Evolutionary conservation across 805 yeast species (phyloP), one percentile per base, ranked within the genome.

Genomic region (Isabelozyma rhagii): DNA sequence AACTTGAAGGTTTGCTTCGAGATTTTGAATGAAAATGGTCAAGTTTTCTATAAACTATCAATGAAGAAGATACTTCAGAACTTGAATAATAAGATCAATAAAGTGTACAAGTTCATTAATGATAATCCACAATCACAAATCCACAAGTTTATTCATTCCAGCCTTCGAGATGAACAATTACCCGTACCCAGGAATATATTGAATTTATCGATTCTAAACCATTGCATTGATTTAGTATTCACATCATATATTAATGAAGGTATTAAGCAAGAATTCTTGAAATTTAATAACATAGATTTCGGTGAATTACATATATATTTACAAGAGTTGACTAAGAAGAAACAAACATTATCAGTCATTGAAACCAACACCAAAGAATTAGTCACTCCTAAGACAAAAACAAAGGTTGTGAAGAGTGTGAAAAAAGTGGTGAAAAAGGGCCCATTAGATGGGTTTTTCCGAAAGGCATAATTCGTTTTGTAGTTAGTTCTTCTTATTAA

Each of bases 381-480:
- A 29, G 60, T 50, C 9, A 49, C 45, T 11, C 25, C 62, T 15
- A 62, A 62, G 36, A 56, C 67, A 27, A 47, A 52, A 42, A 55
- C 64, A 47, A 62, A 57, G 49, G 56, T 57, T 0, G 67, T 56
- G 47, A 75, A 68, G 58, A 67, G 64, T 43, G 64, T 56, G 9
- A 66, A 63, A 28, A 75, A 72, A 51, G 82, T 81, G 2, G 71
- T 72, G 1, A 85, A 85, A 1, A 80, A 72, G 55, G 91, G 94
- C 1, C 89, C 90, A 1, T 67, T 87, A 27, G 93, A 87, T 59
- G 78, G 81, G 47, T 84, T 87, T 55, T 86, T 84, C 63, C 81
- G 76, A 55, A 79, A 69, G 54, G 69, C 66, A 44, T 46, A 28
- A 21, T 51, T 51, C 15, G 49, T 36, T 27, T 54, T 15, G 44